Base-by-base conservation (phyloP, 768 basidiomycete species). In the Russula abietina region DNA sequence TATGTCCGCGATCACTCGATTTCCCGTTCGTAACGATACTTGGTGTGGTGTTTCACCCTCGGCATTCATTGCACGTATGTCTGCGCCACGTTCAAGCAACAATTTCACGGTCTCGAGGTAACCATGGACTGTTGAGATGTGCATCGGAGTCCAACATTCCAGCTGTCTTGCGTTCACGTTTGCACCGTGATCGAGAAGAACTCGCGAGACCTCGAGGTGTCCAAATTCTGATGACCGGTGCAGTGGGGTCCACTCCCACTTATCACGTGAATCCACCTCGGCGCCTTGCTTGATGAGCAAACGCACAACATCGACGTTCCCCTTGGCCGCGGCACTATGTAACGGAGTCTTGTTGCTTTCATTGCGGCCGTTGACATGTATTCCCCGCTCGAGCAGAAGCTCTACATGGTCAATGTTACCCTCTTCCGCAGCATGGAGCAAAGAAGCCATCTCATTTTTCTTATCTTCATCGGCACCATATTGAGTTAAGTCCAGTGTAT, bases 21-120 rank as follows among this genome's bases (percentile, higher is more conserved):
- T 0, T n/a, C 54, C 54, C 4, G 17, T n/a, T 24, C n/a, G 28
- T 3, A 16, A 14, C 14, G 46, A 55, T 7, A 49, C 16, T 41
- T 61, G 33, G 7, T 55, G 39, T 2, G 60, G 14, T 4, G 46
- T 55, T 17, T n/a, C 12, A 2, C 54, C 46, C 1, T 50, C 48
- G 12, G 3, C 54, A 14, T 39, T 41, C 46, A 28, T 24, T 26
- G 22, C 33, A 39, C 24, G 26, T 12, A 39, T 9, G 38, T 61
- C 54, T 6, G 60, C 60, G 46, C 46, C 54, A 2, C 36, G 45
- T 26, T 55, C 48, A n/a, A 61, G 46, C 9, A 61, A 38, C 28
- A 55, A 16, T 33, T 28, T 8, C 2, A 41, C 60, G 9, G 22
- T n/a, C 16, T 11, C 46, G 14, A 33, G 19, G 16, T 41, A 8